Percentiles rank a stretch among this genome's conserved stretches.
phyloP scores from a whole-genome alignment of 345 rosid species.

The Aquilaria sinensis region DNA sequence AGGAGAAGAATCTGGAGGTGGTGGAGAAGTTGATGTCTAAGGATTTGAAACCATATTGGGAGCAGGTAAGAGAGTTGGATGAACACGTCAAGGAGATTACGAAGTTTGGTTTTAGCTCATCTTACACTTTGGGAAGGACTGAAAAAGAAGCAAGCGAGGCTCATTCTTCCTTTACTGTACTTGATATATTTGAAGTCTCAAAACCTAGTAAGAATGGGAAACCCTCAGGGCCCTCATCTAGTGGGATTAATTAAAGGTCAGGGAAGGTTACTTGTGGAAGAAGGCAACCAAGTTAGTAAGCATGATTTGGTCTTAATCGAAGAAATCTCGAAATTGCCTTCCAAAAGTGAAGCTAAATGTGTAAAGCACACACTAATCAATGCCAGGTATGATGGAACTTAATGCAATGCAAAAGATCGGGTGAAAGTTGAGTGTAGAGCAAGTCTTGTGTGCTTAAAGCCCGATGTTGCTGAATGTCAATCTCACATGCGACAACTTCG shows the following conservation, averaged over 20 bases:
- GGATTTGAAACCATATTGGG: constrained; percentile 45
- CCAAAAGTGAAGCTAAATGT: constrained; percentile 18
- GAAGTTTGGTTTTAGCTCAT: no score
- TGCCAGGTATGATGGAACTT: constrained; percentile 18
- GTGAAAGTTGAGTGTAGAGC: constrained; percentile 11
- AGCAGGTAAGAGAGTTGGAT: constrained; percentile 50
- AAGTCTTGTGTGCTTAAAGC: constrained; percentile 7
- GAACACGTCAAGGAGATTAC: constrained; percentile 43
- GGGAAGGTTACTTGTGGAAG: constrained; percentile 18
- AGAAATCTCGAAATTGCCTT: constrained; percentile 14
- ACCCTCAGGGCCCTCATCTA: neutral
- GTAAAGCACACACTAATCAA: constrained; percentile 17
- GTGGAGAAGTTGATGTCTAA: constrained; percentile 29
- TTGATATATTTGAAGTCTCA: constrained; percentile 71
- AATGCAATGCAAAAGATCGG: constrained; percentile 18
- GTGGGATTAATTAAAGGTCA: neutral
- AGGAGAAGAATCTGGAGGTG: constrained; percentile 19
- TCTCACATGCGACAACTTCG: constrained; percentile 26
- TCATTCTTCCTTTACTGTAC: constrained; percentile 31
- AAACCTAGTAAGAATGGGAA: constrained; percentile 18
- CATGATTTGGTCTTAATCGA: constrained; percentile 14
- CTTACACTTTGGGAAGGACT: neutral
- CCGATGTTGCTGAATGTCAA: constrained; percentile 1
- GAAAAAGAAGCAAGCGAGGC: constrained; percentile 21
- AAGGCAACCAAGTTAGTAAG: constrained; percentile 32